Percentiles rank a stretch among this genome's conserved stretches.
Evolutionary conservation across 208 protist genomes (phyloP).

Genomic region (Phytomonas sp.): DNA sequence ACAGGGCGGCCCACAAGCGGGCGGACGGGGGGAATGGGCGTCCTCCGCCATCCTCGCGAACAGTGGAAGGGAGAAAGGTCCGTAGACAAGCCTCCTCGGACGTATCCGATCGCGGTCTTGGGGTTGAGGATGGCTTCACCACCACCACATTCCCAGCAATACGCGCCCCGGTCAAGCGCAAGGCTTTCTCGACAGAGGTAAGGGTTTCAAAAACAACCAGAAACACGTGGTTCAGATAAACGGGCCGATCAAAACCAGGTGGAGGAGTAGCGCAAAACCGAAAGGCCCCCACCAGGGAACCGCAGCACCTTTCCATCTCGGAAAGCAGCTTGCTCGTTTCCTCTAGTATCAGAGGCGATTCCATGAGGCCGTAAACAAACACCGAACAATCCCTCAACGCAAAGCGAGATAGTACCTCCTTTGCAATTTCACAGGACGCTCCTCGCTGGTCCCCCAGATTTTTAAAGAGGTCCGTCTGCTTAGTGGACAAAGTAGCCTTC

Average conservation of each 20-base stretch:
- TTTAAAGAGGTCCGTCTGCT: not conserved
- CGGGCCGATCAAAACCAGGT: not conserved
- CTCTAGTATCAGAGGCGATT: not conserved
- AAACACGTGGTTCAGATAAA: not conserved
- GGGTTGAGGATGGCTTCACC: not conserved
- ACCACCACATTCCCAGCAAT: not conserved
- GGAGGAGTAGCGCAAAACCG: not conserved
- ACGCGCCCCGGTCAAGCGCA: not conserved
- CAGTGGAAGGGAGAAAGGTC: not conserved
- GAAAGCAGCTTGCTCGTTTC: not conserved
- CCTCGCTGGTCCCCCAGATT: not conserved
- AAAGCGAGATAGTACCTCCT: not conserved
- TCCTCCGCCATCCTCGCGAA: not conserved
- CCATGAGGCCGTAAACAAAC: not conserved
- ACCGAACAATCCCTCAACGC: not conserved
- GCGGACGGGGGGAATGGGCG: conserved; percentile 8
- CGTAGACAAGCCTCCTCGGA: not conserved
- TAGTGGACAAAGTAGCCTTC: not conserved
- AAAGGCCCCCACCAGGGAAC: not conserved
- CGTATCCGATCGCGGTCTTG: not conserved
- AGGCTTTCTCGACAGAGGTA: not conserved
- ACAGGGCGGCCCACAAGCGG: conserved; percentile 27
- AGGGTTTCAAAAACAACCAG: not conserved
- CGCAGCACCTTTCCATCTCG: not conserved
- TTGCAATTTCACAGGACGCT: not conserved